phyloP scores from a whole-genome alignment of 2,329 filamentous ascomycete species.

The Xylaria arbuscula region DNA sequence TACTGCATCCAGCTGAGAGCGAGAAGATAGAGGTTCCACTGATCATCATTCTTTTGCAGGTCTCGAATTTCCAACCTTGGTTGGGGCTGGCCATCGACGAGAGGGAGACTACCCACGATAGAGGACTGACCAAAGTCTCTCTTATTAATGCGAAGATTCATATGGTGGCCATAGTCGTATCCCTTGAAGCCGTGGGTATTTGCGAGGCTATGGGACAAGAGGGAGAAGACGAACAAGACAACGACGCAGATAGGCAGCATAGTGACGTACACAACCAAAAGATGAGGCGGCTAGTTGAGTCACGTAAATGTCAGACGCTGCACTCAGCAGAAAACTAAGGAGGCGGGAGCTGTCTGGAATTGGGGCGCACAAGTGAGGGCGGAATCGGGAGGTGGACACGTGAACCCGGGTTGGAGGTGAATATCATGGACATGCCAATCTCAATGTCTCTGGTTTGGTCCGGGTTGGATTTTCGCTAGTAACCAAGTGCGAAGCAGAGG shows the following conservation, averaged over 20 bases:
- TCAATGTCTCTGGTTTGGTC: neutral
- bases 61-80: conserved; percentile 74
- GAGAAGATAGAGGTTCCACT: conserved; percentile 82
- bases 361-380: conserved; percentile 15
- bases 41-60: conserved; percentile 70
- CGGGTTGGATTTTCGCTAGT: conserved; percentile 14
- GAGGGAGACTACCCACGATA: conserved; percentile 58
- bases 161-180: conserved; percentile 65
- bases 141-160: conserved; percentile 53
- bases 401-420: conserved; percentile 14
- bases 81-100: conserved; percentile 55
- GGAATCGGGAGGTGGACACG: conserved; percentile 10
- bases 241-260: conserved; percentile 27
- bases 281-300: conserved; percentile 3
- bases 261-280: conserved; percentile 10
- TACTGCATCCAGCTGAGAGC: conserved; percentile 78
- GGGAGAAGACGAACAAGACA: conserved; percentile 24
- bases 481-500: conserved; percentile 15
- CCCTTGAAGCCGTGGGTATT: conserved; percentile 33
- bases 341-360: neutral
- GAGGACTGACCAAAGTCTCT: conserved; percentile 52
- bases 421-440: neutral
- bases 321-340: neutral
- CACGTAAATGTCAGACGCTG: conserved; percentile 12
- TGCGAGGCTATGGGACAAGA: conserved; percentile 31